Base-by-base conservation (phyloP, 306 rosid genomes). In the Vicia villosa region DNA sequence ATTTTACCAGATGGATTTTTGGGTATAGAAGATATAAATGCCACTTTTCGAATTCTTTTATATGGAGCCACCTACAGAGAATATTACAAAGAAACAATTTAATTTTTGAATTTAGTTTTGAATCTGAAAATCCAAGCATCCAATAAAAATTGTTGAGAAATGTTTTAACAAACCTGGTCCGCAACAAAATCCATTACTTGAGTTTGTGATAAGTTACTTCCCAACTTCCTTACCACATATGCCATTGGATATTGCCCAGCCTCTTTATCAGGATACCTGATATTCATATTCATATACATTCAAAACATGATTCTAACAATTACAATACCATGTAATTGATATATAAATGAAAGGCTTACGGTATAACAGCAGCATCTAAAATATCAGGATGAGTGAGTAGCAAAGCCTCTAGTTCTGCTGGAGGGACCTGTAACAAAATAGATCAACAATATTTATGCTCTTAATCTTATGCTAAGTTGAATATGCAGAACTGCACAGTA, bases 1-100 rank as follows among this genome's bases (percentile, higher is more conserved):
- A 94, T 94, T 85, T 94, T 94, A 24, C 98, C 98, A 1, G 96
- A 87, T 3, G 96, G 83, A 75, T 88, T 94, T 82, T 90, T 94
- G 22, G 97, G 98, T 69, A 94, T 63, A 43, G 96, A 85, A 66
- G 76, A 85, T 73, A 87, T 84, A 62, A 94, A 94, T 4, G 92
- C 80, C 68, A 94, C 96, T 56, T 68, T 91, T 75, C 98, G 78
- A 47, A 94, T 80, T 65, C 82, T 86, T 80, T 94, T 90, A 74
- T 94, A 94, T 0, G 98, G 96, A 65, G 96, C 98, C 75, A 92
- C 98, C 98, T 92, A 78, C 13, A 62, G 4, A 16, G 17, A 52
- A 73, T 8, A 11, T 24, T 4, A 55, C 5, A 13, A 55, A 10
- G 54, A 47, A 47, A 16, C 21, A 50, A 46, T 34, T 24, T 2